A percentile compares a stretch with the other conserved stretches of the same genome.
phyloP scores from a whole-genome alignment of 768 basidiomycete genomes.

The Termitomyces titanicus region DNA sequence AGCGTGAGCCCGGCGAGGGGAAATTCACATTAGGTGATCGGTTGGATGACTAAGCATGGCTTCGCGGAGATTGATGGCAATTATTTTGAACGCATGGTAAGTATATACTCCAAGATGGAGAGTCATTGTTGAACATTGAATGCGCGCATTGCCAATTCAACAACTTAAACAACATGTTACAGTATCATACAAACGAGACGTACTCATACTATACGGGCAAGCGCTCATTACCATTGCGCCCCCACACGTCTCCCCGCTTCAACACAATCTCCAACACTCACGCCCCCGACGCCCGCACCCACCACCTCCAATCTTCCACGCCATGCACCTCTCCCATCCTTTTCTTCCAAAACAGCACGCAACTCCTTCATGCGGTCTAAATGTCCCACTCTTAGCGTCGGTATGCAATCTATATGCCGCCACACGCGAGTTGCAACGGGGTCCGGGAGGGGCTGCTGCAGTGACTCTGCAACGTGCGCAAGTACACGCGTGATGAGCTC shows the following conservation, averaged over 20 bases:
- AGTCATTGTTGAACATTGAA: too few species aligned
- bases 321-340: conserved; percentile 35
- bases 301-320: conserved; percentile 49
- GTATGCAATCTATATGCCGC: conserved; percentile 69
- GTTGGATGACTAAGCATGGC: not conserved
- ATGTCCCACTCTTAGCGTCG: conserved; percentile 74
- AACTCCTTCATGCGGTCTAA: conserved; percentile 63
- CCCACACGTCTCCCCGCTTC: conserved; percentile 65
- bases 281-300: conserved; percentile 85
- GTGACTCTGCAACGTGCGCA: conserved; percentile 38
- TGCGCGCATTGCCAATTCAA: too few species aligned
- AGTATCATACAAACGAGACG: not conserved
- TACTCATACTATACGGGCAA: not conserved
- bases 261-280: conserved; percentile 85
- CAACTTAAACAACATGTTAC: too few species aligned
- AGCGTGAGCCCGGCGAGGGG: too few species aligned
- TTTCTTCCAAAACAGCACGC: conserved; percentile 33
- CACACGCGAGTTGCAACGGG: conserved; percentile 54
- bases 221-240: conserved; percentile 26
- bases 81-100: too few species aligned
- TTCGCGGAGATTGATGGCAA: too few species aligned
- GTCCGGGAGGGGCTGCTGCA: conserved; percentile 44
- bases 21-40: not conserved
- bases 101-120: too few species aligned
- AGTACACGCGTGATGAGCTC: conserved; percentile 24